Percentiles rank a stretch among this genome's conserved stretches.
phyloP scores from a whole-genome alignment of 495 filamentous ascomycete genomes.

The Podospora appendiculata region DNA sequence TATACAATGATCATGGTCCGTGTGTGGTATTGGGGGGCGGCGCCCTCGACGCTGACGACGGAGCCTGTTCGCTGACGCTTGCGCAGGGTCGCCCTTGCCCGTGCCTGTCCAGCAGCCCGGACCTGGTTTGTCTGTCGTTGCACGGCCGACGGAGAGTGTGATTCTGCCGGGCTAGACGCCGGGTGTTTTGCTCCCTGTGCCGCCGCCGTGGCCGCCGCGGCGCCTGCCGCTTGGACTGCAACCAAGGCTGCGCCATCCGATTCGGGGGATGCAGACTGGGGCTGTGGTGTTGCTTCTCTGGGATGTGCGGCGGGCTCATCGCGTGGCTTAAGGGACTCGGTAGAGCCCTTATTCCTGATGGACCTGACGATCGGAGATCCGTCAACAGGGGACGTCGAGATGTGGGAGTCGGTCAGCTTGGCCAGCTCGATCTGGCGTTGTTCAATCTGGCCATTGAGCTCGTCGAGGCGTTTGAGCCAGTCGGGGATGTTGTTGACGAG shows the following conservation, averaged over 20 bases:
- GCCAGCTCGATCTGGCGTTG: constrained; percentile 63
- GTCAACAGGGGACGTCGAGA: neutral
- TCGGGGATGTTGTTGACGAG: constrained; percentile 56
- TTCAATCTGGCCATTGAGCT: constrained; percentile 60
- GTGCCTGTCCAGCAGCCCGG: constrained; percentile 35
- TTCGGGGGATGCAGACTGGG: neutral
- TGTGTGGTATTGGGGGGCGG: constrained; percentile 52
- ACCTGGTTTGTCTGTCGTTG: constrained; percentile 35
- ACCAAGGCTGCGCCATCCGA: neutral
- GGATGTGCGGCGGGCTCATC: constrained; percentile 37
- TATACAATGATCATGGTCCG: constrained; percentile 78
- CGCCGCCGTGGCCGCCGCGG: constrained; percentile 8
- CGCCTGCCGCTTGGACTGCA: constrained; percentile 1
- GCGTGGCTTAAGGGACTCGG: constrained; percentile 51
- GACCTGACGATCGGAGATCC: constrained; percentile 25
- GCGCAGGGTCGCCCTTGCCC: constrained; percentile 35
- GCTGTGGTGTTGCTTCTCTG: constrained; percentile 12
- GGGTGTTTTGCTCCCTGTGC: constrained; percentile 7
- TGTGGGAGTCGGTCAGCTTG: constrained; percentile 28
- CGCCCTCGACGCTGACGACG: constrained; percentile 43
- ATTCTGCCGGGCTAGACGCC: constrained; percentile 18
- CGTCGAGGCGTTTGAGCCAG: constrained; percentile 62
- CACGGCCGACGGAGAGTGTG: constrained; percentile 38
- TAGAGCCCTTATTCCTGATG: constrained; percentile 52
- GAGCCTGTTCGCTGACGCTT: constrained; percentile 55